Base-by-base conservation (phyloP, 371 early-diverging fungal genomes). In the Syncephalastrum contaminatum region DNA sequence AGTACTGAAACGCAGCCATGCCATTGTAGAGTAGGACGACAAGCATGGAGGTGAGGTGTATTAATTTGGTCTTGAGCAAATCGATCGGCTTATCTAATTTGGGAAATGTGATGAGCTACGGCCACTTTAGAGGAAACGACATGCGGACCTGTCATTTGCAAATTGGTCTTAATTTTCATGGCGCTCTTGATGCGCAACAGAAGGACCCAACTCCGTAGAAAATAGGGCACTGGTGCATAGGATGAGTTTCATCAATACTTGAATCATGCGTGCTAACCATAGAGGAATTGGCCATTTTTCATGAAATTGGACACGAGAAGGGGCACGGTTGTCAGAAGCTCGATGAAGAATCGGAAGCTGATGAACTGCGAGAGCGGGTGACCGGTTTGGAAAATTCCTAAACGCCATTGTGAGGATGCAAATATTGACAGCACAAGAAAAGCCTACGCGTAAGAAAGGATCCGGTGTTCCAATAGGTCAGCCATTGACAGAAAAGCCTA, bases 1-100 rank as follows among this genome's bases (percentile, higher is more conserved):
- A 75, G 58, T 84, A 90, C 41, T 87, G 81, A 55, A 91, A 88
- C 5, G 83, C 74, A 18, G 88, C 85, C 72, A 86, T 70, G 15
- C 81, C 88, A 54, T 85, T 80, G 61, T 88, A 92, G 12, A 91
- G 47, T 42, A 91, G 69, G 0, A 73, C 76, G n/a, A 86, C 27
- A 27, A 90, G 63, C 4, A 84, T 84, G 16, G 79, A 73, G n/a
- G 87, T 67, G 22, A 91, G 67, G 12, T 83, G 66, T 16, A 87
- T 72, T 25, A 88, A 47, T 46, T 84, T 84, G 25, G 83, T 81
- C 16, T 75, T 81, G 15, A 88, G 73, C 4, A 82, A 74, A 62
- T 86, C 81, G 7, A 76, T 65, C 10, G 77, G 75, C 42, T 76
- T 80, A 39, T 53, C 47, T 52, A 21, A 14, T 21, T 19, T 43